Percentiles rank a stretch among this genome's conserved stretches.
phyloP scores from a whole-genome alignment of 2,329 filamentous ascomycete genomes.

The Aspergillus brasiliensis region DNA sequence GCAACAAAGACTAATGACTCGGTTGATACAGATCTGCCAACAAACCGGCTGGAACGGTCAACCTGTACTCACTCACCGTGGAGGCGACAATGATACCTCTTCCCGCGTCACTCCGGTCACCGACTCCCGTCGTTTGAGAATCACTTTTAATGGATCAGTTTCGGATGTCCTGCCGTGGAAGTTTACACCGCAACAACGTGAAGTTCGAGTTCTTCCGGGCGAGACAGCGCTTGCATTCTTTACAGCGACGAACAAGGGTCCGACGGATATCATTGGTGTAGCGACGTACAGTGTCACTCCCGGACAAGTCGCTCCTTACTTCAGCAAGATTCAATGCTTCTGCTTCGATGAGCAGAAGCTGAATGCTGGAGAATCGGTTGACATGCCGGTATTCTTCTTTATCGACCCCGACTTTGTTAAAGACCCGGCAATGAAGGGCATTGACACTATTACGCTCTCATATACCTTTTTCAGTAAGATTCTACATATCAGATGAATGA shows the following conservation, averaged over 20 bases:
- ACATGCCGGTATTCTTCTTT: constrained; percentile 99
- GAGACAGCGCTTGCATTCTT: constrained; percentile 98
- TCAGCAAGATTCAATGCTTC: constrained; percentile 99
- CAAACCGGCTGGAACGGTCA: constrained; percentile 81
- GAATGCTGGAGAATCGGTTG: constrained; percentile 92
- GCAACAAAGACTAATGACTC: constrained; percentile 1
- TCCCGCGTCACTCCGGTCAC: constrained; percentile 78
- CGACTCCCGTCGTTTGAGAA: constrained; percentile 79
- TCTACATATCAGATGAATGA: neutral
- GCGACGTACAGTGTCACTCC: constrained; percentile 98
- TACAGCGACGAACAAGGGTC: constrained; percentile 88
- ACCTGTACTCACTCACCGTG: constrained; percentile 77
- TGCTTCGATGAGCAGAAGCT: constrained; percentile 97
- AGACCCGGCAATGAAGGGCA: constrained; percentile 87
- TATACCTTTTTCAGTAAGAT: constrained; percentile 97
- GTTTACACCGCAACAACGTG: constrained; percentile 92
- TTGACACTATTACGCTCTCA: constrained; percentile 92
- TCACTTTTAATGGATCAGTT: constrained; percentile 94
- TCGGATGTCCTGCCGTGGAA: constrained; percentile 97
- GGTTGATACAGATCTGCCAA: constrained; percentile 48
- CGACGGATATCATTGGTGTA: constrained; percentile 94
- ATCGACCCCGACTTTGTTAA: constrained; percentile 93
- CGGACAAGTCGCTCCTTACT: constrained; percentile 93
- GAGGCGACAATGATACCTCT: constrained; percentile 68
- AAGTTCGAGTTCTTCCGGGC: constrained; percentile 91